Base-by-base conservation (phyloP, 164 flowering plant species). In the Vitis cinerea region DNA sequence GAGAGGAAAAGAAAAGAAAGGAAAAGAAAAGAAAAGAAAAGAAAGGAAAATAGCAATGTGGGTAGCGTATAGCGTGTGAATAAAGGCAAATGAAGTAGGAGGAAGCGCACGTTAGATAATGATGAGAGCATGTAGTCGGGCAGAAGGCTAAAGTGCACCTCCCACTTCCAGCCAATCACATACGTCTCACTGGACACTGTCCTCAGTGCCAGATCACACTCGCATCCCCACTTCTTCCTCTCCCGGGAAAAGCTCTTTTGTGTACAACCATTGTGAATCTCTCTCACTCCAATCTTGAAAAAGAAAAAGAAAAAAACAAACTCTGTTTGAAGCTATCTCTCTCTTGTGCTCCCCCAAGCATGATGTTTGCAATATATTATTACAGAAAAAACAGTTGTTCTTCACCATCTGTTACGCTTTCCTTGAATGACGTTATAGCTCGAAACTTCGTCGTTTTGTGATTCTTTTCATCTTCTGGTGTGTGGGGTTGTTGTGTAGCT, bases 361-460 rank as follows among this genome's bases (percentile, higher is more conserved):
- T 58, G 11, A 17, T 17, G 19, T 37, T 6, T 37, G 6, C 44
- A 37, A 37, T 37, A 37, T 37, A 37, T 4, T 37, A 37, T 37
- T 37, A 37, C 7, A 37, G 6, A 31, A 16, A 56, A 27, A 37
- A 47, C 52, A 7, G 27, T 10, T 8, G 29, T 61, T 66, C 27
- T 76, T 67, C 55, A 50, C 68, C 61, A 52, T 57, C 69, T 58
- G 65, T 67, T 51, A 57, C 63, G 53, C 50, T 50, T 55, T 66
- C 52, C 72, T 74, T 69, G 77, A 68, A 48, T 58, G 72, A 65
- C 72, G 72, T 73, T 64, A 29, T 13, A 48, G 62, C 72, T 76
- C 63, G 11, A 66, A 71, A 63, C 23, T 65, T 71, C 75, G 79
- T 76, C 79, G 71, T 72, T 73, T 67, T 73, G 57, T 27, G 44